Evolutionary conservation across 2,329 filamentous ascomycete genomes (phyloP).

Genomic region (Xylaria sp.): DNA sequence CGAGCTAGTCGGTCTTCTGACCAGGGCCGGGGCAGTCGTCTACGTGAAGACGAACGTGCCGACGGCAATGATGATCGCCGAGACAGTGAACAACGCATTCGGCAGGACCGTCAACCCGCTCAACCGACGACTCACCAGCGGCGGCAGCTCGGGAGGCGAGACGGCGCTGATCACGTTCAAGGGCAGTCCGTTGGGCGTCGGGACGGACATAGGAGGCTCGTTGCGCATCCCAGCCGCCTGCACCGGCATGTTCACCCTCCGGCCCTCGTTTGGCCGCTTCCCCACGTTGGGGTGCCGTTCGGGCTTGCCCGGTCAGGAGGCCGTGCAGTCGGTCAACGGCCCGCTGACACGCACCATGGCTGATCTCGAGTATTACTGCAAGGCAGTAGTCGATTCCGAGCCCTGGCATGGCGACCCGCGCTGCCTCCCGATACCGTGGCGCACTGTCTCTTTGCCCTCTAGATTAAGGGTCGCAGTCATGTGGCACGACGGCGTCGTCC

Average conservation of each 20-base stretch:
- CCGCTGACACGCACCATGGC: slow-evolving; percentile 67
- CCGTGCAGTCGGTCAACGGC: slow-evolving; percentile 71
- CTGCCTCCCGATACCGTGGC: slow-evolving; percentile 69
- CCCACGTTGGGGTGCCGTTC: slow-evolving; percentile 64
- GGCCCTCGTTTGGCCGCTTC: slow-evolving; percentile 65
- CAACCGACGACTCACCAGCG: slow-evolving; percentile 68
- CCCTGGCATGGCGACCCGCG: slow-evolving; percentile 68
- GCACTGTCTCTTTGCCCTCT: slow-evolving; percentile 48
- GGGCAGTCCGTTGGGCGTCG: slow-evolving; percentile 67
- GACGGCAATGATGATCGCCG: slow-evolving; percentile 75
- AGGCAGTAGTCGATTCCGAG: slow-evolving; percentile 59
- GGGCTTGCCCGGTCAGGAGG: slow-evolving; percentile 72
- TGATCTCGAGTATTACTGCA: slow-evolving; percentile 66
- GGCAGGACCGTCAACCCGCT: slow-evolving; percentile 71
- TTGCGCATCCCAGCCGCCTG: slow-evolving; percentile 50
- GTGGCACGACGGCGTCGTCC: slow-evolving; percentile 72
- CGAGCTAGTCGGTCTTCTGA: slow-evolving; percentile 55
- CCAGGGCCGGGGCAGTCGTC: slow-evolving; percentile 61
- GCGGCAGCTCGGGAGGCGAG: slow-evolving; percentile 75
- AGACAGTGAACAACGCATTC: slow-evolving; percentile 72
- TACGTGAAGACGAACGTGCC: slow-evolving; percentile 68
- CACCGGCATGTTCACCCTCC: slow-evolving; percentile 47
- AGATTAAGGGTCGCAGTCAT: slow-evolving; percentile 69
- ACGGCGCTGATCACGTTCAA: slow-evolving; percentile 68
- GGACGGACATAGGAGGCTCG: slow-evolving; percentile 50